Conservation (phyloP, 2,329 filamentous ascomycete species). For the Plectosphaerella sp. region DNA sequence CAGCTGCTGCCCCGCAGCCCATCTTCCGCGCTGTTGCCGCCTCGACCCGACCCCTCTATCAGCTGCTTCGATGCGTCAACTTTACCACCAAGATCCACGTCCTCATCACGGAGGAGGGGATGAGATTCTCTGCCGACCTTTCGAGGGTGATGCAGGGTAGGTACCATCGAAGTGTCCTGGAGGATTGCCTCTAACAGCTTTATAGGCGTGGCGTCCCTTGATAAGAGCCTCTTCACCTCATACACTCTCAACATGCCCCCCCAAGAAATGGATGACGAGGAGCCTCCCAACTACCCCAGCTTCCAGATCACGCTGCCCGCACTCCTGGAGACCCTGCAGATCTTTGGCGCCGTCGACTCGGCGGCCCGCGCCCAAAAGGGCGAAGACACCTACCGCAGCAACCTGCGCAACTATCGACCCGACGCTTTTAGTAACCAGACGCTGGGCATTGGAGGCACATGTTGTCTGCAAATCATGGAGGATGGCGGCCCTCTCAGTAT, state of each 20-base stretch:
- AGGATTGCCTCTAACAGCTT: background rate
- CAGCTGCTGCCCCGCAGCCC: constrained; percentile 26
- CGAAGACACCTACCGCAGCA: constrained; percentile 59
- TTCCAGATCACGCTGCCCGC: constrained; percentile 88
- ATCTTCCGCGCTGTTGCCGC: constrained; percentile 73
- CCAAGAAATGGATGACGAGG: constrained; percentile 14
- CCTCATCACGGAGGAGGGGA: constrained; percentile 78
- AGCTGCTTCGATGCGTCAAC: constrained; percentile 53
- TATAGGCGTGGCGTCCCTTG: constrained; percentile 63
- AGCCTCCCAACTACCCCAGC: constrained; percentile 47
- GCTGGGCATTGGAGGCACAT: constrained; percentile 79
- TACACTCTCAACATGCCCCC: constrained; percentile 61
- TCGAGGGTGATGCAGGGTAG: constrained; percentile 86
- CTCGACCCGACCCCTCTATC: constrained; percentile 71
- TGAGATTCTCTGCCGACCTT: constrained; percentile 86
- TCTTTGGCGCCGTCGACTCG: constrained; percentile 81
- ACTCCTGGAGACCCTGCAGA: constrained; percentile 89
- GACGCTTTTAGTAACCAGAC: constrained; percentile 82
- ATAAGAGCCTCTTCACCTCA: constrained; percentile 82
- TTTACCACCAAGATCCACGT: constrained; percentile 55
- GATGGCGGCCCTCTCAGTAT: constrained; percentile 78
- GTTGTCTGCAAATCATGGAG: constrained; percentile 72
- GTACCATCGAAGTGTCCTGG: constrained; percentile 9
- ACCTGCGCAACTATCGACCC: constrained; percentile 55
- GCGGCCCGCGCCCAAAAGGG: constrained; percentile 52